Evolutionary conservation across 148 eudicot genomes (phyloP).

Genomic region (Fagopyrum esculentum): DNA sequence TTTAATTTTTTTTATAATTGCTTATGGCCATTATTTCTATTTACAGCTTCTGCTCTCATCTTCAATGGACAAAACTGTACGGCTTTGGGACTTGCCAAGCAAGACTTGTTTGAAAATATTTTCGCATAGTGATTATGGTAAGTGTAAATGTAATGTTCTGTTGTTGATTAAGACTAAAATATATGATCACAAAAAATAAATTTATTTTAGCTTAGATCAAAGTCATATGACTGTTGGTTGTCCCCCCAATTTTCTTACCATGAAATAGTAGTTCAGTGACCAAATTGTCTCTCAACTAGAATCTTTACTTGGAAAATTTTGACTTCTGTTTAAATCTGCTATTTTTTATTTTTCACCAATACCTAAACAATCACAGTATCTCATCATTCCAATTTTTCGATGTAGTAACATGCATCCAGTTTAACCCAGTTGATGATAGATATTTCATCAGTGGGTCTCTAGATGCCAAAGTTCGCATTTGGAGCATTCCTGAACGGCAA

Average conservation of each 20-base stretch:
- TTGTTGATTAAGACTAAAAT: background rate
- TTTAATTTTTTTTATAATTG: conserved; percentile 2
- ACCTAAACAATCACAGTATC: background rate
- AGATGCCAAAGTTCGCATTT: conserved; percentile 92
- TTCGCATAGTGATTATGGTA: conserved; percentile 99
- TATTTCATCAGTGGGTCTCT: conserved; percentile 93
- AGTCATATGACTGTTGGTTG: background rate
- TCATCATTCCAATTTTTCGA: conserved; percentile 11
- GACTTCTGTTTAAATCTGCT: background rate
- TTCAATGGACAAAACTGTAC: conserved; percentile 98
- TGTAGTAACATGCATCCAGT: conserved; percentile 95
- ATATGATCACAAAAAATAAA: background rate
- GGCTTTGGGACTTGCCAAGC: conserved; percentile 89
- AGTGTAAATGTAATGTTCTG: conserved; percentile 13
- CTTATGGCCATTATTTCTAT: conserved; percentile 18
- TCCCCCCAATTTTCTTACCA: background rate
- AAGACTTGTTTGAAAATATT: conserved; percentile 83
- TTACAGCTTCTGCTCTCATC: conserved; percentile 96
- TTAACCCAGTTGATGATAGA: conserved; percentile 85
- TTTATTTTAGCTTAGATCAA: background rate
- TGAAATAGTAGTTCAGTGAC: background rate
- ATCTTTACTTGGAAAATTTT: background rate
- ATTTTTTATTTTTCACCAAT: background rate
- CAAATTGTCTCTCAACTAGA: background rate
- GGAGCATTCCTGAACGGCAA: conserved; percentile 91